Base-by-base conservation (phyloP, 2,329 filamentous ascomycete genomes). In the Mariannaea elegans region DNA sequence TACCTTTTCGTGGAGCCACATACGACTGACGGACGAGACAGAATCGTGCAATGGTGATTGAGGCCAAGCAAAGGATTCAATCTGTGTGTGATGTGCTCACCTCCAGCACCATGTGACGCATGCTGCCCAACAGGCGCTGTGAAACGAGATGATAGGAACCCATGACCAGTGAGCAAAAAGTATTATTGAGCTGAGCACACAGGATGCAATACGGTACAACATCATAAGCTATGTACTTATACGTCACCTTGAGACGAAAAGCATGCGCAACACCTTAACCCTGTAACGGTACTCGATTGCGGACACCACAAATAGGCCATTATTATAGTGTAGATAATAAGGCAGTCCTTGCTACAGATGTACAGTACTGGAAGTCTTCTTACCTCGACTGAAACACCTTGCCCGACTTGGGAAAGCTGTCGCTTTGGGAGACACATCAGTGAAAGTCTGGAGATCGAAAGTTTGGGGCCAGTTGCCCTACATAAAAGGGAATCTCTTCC, bases 381-480 rank as follows among this genome's bases (percentile, higher is more conserved):
- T 18, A 23, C 21, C 8, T 12, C 19, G 19, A 21, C 42, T 58
- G 48, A 44, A 29, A 42, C 10, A 42, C 48, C 48, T 53, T 42
- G 42, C 42, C 48, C 19, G 56, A 39, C 34, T 38, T 38, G 24
- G 29, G 31, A n/a, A 54, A 36, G 27, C 38, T 21, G 44, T 44
- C 42, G 21, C 36, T 54, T 45, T 34, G 21, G 16, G 31, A 48
- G 32, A 59, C 56, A 53, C 49, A 68, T 65, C 63, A 68, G 59
- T 63, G 66, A 67, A 62, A 57, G 58, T 61, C 53, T 29, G 38
- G 48, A 56, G 61, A 62, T 48, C 51, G 59, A 27, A 24, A 46
- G 51, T 38, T 60, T 34, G 53, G 32, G 56, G 49, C 56, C 54
- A 23, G 41, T 27, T 39, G 38, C 39, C 51, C 52, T 60, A 51